Evolutionary conservation across 768 basidiomycete species (phyloP).

Genomic region (Russula abietina): DNA sequence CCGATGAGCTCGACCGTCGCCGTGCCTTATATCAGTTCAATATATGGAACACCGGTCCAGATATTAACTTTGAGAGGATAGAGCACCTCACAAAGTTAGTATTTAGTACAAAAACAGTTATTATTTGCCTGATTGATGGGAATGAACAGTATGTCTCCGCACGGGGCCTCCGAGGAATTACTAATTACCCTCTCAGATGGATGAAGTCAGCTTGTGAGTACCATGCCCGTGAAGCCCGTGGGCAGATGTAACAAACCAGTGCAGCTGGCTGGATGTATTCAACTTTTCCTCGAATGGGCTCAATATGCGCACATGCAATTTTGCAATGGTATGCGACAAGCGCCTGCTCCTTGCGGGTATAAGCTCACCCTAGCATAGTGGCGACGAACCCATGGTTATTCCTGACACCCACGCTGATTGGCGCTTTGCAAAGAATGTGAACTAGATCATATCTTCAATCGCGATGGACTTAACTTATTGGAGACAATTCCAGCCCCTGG

Average conservation of each 20-base stretch:
- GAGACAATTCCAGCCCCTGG: slow-evolving; percentile 52
- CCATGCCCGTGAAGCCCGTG: neutral
- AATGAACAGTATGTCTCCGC: slow-evolving; percentile 61
- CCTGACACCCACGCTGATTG: slow-evolving; percentile 77
- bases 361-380: slow-evolving; percentile 36
- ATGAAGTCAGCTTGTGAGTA: slow-evolving; percentile 80
- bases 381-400: slow-evolving; percentile 83
- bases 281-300: slow-evolving; percentile 49
- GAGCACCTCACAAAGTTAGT: slow-evolving; percentile 90
- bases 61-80: slow-evolving; percentile 90
- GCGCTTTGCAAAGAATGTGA: slow-evolving; percentile 80
- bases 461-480: neutral
- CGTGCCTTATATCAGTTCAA: slow-evolving; percentile 91
- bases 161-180: neutral
- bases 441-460: slow-evolving; percentile 27
- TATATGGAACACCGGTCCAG: slow-evolving; percentile 79
- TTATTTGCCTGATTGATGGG: slow-evolving; percentile 78
- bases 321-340: slow-evolving; percentile 54
- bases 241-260: neutral
- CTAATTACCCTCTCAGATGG: slow-evolving; percentile 48
- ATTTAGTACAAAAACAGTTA: slow-evolving; percentile 81
- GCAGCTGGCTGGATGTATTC: slow-evolving; percentile 43
- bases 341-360: neutral
- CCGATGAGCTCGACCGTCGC: slow-evolving; percentile 75
- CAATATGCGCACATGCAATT: slow-evolving; percentile 81